Evolutionary conservation across 2,329 filamentous ascomycete species (phyloP).

Genomic region (Trichoderma koningii): DNA sequence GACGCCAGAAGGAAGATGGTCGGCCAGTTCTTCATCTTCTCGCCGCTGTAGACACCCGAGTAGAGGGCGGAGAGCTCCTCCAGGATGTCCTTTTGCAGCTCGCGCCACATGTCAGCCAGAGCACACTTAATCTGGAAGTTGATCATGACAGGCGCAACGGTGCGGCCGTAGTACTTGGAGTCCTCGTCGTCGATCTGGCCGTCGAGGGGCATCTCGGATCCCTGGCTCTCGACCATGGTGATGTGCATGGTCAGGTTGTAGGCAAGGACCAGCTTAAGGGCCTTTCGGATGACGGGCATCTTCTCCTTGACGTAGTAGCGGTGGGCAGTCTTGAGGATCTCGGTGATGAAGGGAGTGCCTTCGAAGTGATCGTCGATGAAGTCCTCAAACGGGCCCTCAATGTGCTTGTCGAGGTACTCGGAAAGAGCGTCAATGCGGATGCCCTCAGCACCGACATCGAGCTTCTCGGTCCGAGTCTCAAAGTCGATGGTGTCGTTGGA

Average conservation of each 20-base stretch:
- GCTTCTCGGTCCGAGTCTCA: constrained; percentile 81
- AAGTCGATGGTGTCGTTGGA: constrained; percentile 75
- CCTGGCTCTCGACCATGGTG: constrained; percentile 88
- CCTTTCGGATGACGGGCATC: constrained; percentile 88
- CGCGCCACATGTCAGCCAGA: constrained; percentile 96
- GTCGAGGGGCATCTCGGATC: constrained; percentile 73
- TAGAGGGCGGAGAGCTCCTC: constrained; percentile 91
- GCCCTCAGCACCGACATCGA: constrained; percentile 87
- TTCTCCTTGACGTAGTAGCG: constrained; percentile 89
- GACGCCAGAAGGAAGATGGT: constrained; percentile 97
- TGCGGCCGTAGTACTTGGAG: constrained; percentile 87
- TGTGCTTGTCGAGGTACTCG: constrained; percentile 93
- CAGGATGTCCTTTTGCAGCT: constrained; percentile 92
- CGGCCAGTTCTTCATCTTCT: constrained; percentile 98
- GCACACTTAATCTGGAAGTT: constrained; percentile 99
- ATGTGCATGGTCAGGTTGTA: constrained; percentile 96
- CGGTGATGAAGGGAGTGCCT: constrained; percentile 90
- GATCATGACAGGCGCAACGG: constrained; percentile 95
- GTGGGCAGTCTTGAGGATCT: constrained; percentile 94
- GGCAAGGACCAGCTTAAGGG: constrained; percentile 88
- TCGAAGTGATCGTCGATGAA: constrained; percentile 97
- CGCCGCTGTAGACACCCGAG: constrained; percentile 96
- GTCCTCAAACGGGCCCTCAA: constrained; percentile 86
- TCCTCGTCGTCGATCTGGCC: constrained; percentile 84
- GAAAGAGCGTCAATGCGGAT: constrained; percentile 78